Evolutionary conservation across 805 yeast genomes (phyloP).

Genomic region (Ascoidea asiatica): DNA sequence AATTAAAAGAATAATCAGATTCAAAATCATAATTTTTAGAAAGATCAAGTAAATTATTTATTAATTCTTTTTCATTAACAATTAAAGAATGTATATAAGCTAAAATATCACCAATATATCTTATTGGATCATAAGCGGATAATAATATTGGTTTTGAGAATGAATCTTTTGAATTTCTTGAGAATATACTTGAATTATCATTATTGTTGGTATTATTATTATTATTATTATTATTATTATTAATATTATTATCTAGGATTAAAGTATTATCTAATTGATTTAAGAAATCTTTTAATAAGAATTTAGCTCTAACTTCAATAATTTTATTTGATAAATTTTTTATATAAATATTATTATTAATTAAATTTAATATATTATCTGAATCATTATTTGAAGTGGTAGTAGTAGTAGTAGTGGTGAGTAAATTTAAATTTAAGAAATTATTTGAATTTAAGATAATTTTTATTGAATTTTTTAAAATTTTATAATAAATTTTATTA

Average conservation of each 20-base stretch:
- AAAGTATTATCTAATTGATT: conserved; percentile 28
- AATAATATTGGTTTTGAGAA: conserved; percentile 44
- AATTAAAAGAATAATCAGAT: conserved; percentile 18
- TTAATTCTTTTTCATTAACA: conserved; percentile 75
- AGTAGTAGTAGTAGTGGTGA: too few species aligned
- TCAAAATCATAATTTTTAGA: conserved; percentile 17
- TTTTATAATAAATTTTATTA: conserved; percentile 7
- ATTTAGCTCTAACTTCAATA: conserved; percentile 55
- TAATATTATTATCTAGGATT: conserved; percentile 8
- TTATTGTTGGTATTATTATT: too few species aligned
- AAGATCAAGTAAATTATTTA: conserved; percentile 49
- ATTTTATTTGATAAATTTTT: conserved; percentile 47
- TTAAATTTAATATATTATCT: conserved; percentile 11
- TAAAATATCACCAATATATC: conserved; percentile 75
- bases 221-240: conserved; percentile 13
- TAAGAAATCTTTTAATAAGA: conserved; percentile 53
- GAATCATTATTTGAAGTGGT: conserved; percentile 4
- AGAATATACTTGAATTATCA: neutral
- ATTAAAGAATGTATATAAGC: conserved; percentile 81
- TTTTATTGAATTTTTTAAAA: conserved; percentile 2
- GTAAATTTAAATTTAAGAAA: too few species aligned
- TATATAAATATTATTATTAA: conserved; percentile 28
- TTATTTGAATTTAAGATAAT: conserved; percentile 1
- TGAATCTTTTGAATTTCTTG: neutral
- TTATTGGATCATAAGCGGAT: conserved; percentile 65